A percentile compares a stretch with the other conserved stretches of the same genome.
Evolutionary conservation across 2,329 filamentous ascomycete genomes (phyloP).

Genomic region (Arthrobotrys iridis): DNA sequence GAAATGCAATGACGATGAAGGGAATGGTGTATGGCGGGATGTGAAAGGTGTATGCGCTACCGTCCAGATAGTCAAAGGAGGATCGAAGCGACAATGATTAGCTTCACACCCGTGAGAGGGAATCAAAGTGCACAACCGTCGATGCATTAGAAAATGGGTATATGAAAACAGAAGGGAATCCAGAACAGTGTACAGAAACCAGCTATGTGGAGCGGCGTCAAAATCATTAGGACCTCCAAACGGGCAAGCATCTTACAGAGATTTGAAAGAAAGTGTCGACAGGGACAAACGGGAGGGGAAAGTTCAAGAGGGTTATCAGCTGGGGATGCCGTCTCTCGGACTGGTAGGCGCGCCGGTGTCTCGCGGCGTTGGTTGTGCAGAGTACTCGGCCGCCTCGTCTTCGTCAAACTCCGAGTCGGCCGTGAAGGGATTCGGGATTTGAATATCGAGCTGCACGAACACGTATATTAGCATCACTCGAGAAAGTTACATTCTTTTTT

Average conservation of each 20-base stretch:
- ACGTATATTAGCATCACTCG: conserved; percentile 56
- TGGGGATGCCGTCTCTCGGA: conserved; percentile 34
- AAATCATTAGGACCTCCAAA: conserved; percentile 16
- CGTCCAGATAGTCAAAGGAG: not conserved
- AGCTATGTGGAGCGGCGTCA: conserved; percentile 39
- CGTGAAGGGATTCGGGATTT: conserved; percentile 75
- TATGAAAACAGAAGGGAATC: conserved; percentile 16
- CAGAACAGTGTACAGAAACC: conserved; percentile 28
- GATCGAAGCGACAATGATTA: not conserved
- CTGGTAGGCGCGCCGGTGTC: conserved; percentile 25
- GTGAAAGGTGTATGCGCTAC: not conserved
- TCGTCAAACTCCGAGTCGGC: conserved; percentile 53
- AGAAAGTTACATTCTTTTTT: not conserved
- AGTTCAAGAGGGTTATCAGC: conserved; percentile 11
- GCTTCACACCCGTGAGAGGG: conserved; percentile 1
- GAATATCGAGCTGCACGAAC: conserved; percentile 74
- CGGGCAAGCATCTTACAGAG: not conserved
- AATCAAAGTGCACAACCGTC: conserved; percentile 7
- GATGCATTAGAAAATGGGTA: conserved; percentile 2
- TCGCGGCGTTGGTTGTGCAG: conserved; percentile 36
- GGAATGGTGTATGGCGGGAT: not conserved
- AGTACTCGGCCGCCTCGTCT: conserved; percentile 39
- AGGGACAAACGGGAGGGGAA: not conserved
- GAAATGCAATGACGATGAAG: not conserved
- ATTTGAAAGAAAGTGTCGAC: not conserved